Percentiles rank a stretch among this genome's conserved stretches.
These are phyloP conservation scores for Sistotremastrum suecicum DNA, from an alignment of 768 basidiomycete genomes.

Conservation along the genomic window DNA sequence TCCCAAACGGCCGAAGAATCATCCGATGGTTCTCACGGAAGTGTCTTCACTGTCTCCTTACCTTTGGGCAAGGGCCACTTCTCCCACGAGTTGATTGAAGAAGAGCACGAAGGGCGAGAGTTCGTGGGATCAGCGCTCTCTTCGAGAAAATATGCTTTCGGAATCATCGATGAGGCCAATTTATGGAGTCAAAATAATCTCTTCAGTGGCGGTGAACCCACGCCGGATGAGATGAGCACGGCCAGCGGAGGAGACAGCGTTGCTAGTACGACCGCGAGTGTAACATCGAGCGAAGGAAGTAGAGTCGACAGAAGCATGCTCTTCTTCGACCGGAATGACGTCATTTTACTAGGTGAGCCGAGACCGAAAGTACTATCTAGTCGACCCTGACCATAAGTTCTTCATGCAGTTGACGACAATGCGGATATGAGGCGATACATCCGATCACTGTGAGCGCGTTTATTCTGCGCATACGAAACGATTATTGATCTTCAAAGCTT, in stretches of 20 bases:
- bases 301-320: slow-evolving; percentile 17
- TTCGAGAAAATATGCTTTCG: slow-evolving; percentile 17
- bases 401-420: slow-evolving; percentile 15
- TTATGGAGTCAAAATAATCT: slow-evolving; percentile 14
- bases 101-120: too few relatives aligned
- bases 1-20: slow-evolving; percentile 16
- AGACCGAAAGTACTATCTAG: neutral
- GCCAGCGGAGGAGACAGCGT: too few relatives aligned
- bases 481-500: slow-evolving; percentile 10
- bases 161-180: slow-evolving; percentile 22
- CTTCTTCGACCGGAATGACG: slow-evolving; percentile 20
- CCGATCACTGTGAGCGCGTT: slow-evolving; percentile 11
- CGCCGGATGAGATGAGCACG: slow-evolving; percentile 3
- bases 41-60: slow-evolving; percentile 18
- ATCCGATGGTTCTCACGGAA: slow-evolving; percentile 16
- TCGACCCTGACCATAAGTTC: neutral
- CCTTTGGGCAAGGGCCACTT: slow-evolving; percentile 21
- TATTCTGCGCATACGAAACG: slow-evolving; percentile 5
- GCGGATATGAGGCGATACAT: slow-evolving; percentile 19
- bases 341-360: slow-evolving; percentile 17
- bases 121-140: neutral
- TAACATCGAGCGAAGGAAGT: slow-evolving; percentile 9
- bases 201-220: slow-evolving; percentile 9
- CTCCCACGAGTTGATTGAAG: slow-evolving; percentile 9
- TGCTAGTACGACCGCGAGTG: too few relatives aligned